These are phyloP conservation scores for Cichorium intybus DNA, from an alignment of 140 eudicot species.

Conservation along the genomic window DNA sequence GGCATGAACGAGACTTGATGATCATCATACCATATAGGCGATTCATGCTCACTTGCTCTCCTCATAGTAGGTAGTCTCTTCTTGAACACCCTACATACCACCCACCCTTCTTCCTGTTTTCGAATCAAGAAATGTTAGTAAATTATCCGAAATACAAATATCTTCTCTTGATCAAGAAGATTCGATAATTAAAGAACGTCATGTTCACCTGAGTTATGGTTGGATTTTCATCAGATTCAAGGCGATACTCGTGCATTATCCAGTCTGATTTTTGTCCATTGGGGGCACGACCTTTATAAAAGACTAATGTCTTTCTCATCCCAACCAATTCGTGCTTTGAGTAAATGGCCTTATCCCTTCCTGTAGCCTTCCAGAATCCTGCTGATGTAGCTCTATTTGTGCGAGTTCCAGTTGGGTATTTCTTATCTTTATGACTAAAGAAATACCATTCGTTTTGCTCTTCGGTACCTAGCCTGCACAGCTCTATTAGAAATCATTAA, in stretches of 20 bases:
- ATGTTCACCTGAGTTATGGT: constrained; percentile 65
- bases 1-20: constrained; percentile 73
- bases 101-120: constrained; percentile 57
- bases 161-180: neutral
- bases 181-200: neutral
- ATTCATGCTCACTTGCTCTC: constrained; percentile 58
- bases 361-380: constrained; percentile 98
- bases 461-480: constrained; percentile 83
- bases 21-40: constrained; percentile 86
- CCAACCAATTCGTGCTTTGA: constrained; percentile 80
- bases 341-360: constrained; percentile 88
- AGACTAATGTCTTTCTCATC: constrained; percentile 93
- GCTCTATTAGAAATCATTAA: constrained; percentile 38
- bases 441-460: constrained; percentile 90
- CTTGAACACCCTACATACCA: constrained; percentile 51
- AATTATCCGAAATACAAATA: neutral
- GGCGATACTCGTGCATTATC: constrained; percentile 97
- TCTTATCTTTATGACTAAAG: constrained; percentile 88
- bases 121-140: neutral
- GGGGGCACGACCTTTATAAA: constrained; percentile 96
- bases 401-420: constrained; percentile 90
- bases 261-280: constrained; percentile 94
- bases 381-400: constrained; percentile 91
- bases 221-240: constrained; percentile 83
- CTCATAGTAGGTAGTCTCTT: constrained; percentile 62